Conservation (phyloP, 1,284 basidiomycete genomes). For the Puccinia hordei region DNA sequence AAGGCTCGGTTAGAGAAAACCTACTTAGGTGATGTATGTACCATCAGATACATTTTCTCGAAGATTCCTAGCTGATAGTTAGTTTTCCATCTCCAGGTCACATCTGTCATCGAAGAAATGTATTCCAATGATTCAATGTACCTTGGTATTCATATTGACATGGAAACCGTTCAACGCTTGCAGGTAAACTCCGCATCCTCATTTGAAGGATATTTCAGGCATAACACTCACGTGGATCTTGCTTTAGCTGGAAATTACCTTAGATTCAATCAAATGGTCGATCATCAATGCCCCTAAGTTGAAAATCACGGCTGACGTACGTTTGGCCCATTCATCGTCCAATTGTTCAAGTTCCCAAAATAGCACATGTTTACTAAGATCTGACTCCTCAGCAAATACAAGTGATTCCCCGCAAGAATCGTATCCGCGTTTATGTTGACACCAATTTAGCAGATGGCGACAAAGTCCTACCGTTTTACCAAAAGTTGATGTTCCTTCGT, state of each 20-base stretch:
- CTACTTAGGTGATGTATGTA: conserved; percentile 72
- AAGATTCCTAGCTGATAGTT: background rate
- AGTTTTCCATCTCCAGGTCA: conserved; percentile 63
- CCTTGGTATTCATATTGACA: conserved; percentile 89
- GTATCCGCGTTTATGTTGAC: conserved; percentile 73
- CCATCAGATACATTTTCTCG: background rate
- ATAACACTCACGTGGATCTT: conserved; percentile 2
- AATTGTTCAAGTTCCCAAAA: conserved; percentile 64
- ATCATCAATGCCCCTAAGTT: conserved; percentile 85
- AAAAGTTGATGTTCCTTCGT: conserved; percentile 80
- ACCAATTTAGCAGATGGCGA: conserved; percentile 70
- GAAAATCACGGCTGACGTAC: conserved; percentile 78
- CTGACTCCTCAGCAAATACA: conserved; percentile 49
- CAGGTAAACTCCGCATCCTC: conserved; percentile 62
- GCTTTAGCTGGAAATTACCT: conserved; percentile 73
- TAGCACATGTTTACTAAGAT: conserved; percentile 68
- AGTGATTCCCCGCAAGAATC: conserved; percentile 65
- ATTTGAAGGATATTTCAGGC: background rate
- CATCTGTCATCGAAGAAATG: conserved; percentile 89
- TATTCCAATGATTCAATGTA: conserved; percentile 92
- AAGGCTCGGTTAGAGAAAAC: conserved; percentile 97
- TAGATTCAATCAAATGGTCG: conserved; percentile 90
- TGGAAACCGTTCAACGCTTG: conserved; percentile 82
- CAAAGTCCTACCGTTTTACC: conserved; percentile 67
- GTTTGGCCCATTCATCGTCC: background rate